Base-by-base conservation (phyloP, 2,329 filamentous ascomycete species). In the Clonostachys chloroleuca region DNA sequence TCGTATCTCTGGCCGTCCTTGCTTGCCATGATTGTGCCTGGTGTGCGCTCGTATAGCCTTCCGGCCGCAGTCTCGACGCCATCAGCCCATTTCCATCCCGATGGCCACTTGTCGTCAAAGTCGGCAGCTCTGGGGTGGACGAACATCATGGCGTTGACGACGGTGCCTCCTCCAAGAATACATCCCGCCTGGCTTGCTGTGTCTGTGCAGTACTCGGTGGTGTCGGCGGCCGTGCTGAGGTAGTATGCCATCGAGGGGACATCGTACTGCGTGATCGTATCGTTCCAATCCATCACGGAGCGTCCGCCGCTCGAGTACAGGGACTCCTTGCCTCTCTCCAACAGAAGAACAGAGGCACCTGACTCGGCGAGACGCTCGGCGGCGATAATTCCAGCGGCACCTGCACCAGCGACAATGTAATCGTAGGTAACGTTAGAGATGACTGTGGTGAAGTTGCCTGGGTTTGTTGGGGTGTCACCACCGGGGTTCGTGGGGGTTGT, bases 91-190 rank as follows among this genome's bases (percentile, higher is more conserved):
- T 58, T 81, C 86, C 86, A 90, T 20, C 84, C 86, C 5, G 65
- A 56, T 1, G 86, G 86, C 67, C 87, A 90, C 58, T 84, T 83
- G 24, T 30, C 24, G 58, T 78, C 73, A 59, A 89, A 83, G 72
- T 86, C 89, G 58, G 89, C 86, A 12, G 69, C 60, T 5, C 77
- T 71, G 46, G 83, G 78, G 1, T 84, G 75, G 68, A 80, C 81
- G 78, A 79, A 86, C 81, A 83, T 86, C 17, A 87, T 68, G 17
- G 80, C 83, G 44, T 84, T 79, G 53, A 87, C 84, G 56, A 86
- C 72, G 34, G 81, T 80, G 34, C 79, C 77, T 12, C 82, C 81
- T 48, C 85, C 84, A 40, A 88, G 74, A 43, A 87, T 72, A 52
- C 85, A 88, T 12, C 83, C 85, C 5, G 83, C 56, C 0, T 51